These are phyloP conservation scores for Coniochaeta ligniaria DNA, from an alignment of 2,329 filamentous ascomycete species.

Conservation along the genomic window DNA sequence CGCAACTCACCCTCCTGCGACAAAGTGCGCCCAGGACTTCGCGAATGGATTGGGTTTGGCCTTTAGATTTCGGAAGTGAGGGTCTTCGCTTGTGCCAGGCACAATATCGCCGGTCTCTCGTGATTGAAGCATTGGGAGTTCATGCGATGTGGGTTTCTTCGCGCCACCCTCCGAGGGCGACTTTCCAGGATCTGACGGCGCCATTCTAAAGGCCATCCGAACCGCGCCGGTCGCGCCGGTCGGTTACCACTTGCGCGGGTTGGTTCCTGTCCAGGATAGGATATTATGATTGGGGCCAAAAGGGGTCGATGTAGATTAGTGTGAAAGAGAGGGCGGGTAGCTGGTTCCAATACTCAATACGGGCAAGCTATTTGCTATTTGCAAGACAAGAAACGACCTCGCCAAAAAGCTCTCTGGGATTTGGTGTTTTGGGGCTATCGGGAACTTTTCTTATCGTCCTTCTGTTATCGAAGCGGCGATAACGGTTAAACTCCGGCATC, in stretches of 20 bases:
- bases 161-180: slow-evolving; percentile 1
- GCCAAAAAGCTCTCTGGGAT: background rate
- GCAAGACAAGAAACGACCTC: background rate
- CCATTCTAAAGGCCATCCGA: slow-evolving; percentile 2
- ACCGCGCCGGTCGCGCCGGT: background rate
- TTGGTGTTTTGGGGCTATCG: background rate
- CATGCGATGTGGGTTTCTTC: slow-evolving; percentile 4
- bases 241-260: background rate
- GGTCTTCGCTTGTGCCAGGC: slow-evolving; percentile 21
- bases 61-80: slow-evolving; percentile 15
- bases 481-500: background rate
- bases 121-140: slow-evolving; percentile 42
- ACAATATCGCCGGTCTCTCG: slow-evolving; percentile 53
- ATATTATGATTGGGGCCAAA: background rate
- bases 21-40: slow-evolving; percentile 86
- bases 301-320: background rate
- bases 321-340: background rate
- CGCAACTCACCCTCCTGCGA: slow-evolving; percentile 72
- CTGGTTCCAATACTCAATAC: background rate
- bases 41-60: slow-evolving; percentile 43
- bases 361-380: background rate
- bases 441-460: background rate
- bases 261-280: background rate
- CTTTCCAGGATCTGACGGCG: background rate
- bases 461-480: background rate